Conservation (phyloP, 345 rosid species). For the Eucalyptus microcorys region DNA sequence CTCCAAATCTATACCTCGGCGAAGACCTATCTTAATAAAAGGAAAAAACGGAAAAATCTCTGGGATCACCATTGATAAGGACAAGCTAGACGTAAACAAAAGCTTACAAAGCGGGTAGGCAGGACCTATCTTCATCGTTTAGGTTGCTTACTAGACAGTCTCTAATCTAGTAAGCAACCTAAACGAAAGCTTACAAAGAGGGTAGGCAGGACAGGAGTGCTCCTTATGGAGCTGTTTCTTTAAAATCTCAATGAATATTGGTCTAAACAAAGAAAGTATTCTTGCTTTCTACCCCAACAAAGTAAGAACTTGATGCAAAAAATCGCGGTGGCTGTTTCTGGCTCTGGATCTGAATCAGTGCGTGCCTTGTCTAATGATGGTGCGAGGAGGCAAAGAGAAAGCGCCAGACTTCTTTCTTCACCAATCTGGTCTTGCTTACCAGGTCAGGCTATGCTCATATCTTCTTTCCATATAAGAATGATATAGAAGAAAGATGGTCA, state of each 20-base stretch:
- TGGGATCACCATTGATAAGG: not conserved
- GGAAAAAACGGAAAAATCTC: not conserved
- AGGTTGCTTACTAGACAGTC: no score
- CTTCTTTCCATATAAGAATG: not conserved
- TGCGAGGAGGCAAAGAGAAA: not conserved
- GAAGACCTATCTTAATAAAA: not conserved
- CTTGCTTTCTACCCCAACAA: not conserved
- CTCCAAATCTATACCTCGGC: not conserved
- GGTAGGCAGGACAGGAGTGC: not conserved
- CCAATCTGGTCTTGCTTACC: not conserved
- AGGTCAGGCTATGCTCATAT: not conserved
- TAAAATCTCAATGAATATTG: not conserved
- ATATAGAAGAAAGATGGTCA: not conserved
- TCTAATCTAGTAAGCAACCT: not conserved
- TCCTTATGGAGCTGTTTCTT: not conserved
- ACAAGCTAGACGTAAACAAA: not conserved
- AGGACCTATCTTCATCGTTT: not conserved
- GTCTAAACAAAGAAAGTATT: not conserved
- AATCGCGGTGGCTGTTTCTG: not conserved
- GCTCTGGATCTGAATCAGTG: not conserved
- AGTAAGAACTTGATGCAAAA: not conserved
- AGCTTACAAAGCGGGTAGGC: not conserved
- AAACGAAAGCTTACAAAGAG: not conserved
- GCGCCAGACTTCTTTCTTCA: not conserved
- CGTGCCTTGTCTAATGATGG: not conserved